phyloP scores from a whole-genome alignment of 176 grass and related monocot species.

The Panicum miliaceum region DNA sequence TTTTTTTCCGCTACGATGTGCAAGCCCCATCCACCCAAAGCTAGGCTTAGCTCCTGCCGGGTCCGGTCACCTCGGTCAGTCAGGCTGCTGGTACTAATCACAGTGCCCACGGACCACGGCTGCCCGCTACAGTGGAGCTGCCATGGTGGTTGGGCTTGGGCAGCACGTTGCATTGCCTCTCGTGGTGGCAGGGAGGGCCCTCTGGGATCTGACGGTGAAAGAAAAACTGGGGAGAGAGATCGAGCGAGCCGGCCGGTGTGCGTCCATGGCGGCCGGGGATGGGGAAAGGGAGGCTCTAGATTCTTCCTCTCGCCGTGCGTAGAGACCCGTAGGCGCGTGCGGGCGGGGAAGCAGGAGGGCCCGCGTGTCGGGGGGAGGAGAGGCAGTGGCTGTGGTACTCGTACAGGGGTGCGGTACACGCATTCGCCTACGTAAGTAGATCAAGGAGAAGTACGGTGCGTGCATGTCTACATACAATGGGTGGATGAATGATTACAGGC shows the following conservation, averaged over 20 bases:
- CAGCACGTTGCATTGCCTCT: too few relatives aligned
- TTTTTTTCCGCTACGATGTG: neutral
- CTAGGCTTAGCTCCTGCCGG: neutral
- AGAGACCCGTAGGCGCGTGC: conserved; percentile 29
- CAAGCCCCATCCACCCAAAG: neutral
- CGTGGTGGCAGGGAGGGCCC: too few relatives aligned
- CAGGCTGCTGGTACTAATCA: neutral
- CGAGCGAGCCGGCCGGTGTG: too few relatives aligned
- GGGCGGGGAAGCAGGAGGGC: neutral
- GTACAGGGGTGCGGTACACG: too few relatives aligned
- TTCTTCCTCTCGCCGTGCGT: neutral
- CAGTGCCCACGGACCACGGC: neutral
- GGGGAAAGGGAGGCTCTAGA: too few relatives aligned
- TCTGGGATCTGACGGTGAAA: neutral
- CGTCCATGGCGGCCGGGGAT: neutral
- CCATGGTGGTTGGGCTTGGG: too few relatives aligned
- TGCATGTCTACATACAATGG: too few relatives aligned
- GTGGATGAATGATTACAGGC: too few relatives aligned
- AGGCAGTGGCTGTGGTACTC: neutral
- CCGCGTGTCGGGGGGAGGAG: conserved; percentile 9
- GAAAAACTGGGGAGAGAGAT: too few relatives aligned
- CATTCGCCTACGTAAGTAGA: too few relatives aligned
- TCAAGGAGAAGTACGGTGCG: too few relatives aligned
- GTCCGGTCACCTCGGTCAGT: neutral
- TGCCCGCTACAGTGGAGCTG: neutral